Evolutionary conservation across 345 rosid species (phyloP).

Genomic region (Sapria himalayana): DNA sequence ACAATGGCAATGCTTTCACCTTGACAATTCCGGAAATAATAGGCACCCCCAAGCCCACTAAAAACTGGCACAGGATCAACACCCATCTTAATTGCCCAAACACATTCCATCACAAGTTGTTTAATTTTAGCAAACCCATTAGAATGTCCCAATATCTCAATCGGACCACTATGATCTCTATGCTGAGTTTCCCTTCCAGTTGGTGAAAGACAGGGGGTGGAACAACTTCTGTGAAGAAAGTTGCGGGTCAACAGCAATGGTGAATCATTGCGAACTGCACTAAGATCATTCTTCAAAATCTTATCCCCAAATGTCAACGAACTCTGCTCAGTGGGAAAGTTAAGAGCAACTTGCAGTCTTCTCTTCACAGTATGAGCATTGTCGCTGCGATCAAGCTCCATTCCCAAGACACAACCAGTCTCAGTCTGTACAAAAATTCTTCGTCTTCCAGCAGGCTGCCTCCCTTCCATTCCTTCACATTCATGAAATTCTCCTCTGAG

Average conservation of each 20-base stretch:
- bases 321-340: constrained; percentile 64
- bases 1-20: constrained; percentile 80
- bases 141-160: constrained; percentile 69
- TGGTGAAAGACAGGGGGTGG: constrained; percentile 96
- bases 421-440: constrained; percentile 90
- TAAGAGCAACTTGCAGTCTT: constrained; percentile 81
- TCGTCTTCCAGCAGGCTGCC: constrained; percentile 55
- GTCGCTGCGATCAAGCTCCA: constrained; percentile 92
- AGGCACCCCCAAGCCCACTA: constrained; percentile 92
- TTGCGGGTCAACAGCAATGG: constrained; percentile 75
- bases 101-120: constrained; percentile 41
- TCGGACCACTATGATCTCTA: constrained; percentile 64
- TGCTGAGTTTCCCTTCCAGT: constrained; percentile 62
- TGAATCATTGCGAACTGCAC: constrained; percentile 70
- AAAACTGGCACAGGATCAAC: constrained; percentile 62
- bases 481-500: constrained; percentile 43
- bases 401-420: constrained; percentile 90
- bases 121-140: constrained; percentile 26
- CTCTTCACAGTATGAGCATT: constrained; percentile 84
- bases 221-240: constrained; percentile 68
- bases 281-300: constrained; percentile 73
- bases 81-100: constrained; percentile 68
- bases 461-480: constrained; percentile 38
- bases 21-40: constrained; percentile 51
- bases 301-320: constrained; percentile 67